Percentiles rank a stretch among this genome's conserved stretches.
phyloP scores from a whole-genome alignment of 306 rosid genomes.

The Prunus salicina region DNA sequence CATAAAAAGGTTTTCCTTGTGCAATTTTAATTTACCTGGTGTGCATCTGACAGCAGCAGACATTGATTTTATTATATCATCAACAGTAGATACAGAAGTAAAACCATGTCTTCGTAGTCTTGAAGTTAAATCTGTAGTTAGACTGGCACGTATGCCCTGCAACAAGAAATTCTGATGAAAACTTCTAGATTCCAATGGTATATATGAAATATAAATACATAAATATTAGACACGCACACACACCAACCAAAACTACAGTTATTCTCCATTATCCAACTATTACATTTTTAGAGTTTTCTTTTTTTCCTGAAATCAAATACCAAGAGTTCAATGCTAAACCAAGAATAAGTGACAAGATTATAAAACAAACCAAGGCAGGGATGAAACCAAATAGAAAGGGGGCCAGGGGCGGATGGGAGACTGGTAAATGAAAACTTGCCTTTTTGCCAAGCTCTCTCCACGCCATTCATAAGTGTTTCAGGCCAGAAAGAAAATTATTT shows the following conservation, averaged over 20 bases:
- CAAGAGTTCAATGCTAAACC: not conserved
- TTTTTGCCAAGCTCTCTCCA: slow-evolving; percentile 66
- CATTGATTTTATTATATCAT: slow-evolving; percentile 31
- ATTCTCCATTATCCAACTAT: not conserved
- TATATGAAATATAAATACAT: too few relatives aligned
- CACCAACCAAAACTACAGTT: not conserved
- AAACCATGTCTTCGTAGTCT: slow-evolving; percentile 40
- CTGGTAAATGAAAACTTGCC: slow-evolving; percentile 31
- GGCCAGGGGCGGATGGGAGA: not conserved
- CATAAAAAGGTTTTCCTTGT: not conserved
- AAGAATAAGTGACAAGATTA: not conserved
- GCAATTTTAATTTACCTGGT: slow-evolving; percentile 36
- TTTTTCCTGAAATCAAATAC: not conserved
- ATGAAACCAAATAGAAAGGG: not conserved
- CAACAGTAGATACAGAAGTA: slow-evolving; percentile 30
- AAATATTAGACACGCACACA: not conserved
- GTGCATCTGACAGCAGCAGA: slow-evolving; percentile 41
- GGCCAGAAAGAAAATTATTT: not conserved
- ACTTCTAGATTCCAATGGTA: not conserved
- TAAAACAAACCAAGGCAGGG: not conserved
- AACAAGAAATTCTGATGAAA: slow-evolving; percentile 1
- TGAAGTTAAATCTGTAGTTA: slow-evolving; percentile 42
- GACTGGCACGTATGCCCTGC: slow-evolving; percentile 49
- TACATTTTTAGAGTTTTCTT: not conserved
- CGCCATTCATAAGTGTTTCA: slow-evolving; percentile 70